These are phyloP conservation scores for Candida tammaniensis DNA, from an alignment of 805 yeast genomes.

Conservation along the genomic window DNA sequence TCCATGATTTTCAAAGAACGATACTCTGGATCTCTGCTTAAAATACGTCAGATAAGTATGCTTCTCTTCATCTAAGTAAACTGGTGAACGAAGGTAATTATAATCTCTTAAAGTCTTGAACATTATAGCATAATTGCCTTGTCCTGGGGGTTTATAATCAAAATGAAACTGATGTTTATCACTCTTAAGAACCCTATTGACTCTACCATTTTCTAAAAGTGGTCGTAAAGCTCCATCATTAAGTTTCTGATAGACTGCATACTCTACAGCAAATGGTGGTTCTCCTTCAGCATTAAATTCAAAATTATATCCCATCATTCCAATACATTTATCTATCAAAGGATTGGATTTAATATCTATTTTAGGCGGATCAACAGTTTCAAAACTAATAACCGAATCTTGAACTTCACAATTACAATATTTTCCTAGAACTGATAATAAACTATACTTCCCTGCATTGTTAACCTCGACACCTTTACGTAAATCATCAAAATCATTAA, in stretches of 20 bases:
- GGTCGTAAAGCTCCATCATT: slow-evolving; percentile 31
- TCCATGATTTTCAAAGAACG: slow-evolving; percentile 21
- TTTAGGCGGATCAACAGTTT: slow-evolving; percentile 38
- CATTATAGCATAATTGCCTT: slow-evolving; percentile 77
- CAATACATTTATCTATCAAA: slow-evolving; percentile 84
- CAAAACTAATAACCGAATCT: slow-evolving; percentile 41
- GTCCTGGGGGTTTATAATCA: slow-evolving; percentile 71
- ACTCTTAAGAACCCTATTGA: slow-evolving; percentile 28
- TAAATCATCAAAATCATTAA: slow-evolving; percentile 24
- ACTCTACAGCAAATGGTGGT: slow-evolving; percentile 74
- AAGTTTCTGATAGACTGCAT: slow-evolving; percentile 50
- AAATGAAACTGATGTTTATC: slow-evolving; percentile 29
- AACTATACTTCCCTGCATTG: slow-evolving; percentile 64
- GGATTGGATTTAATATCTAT: slow-evolving; percentile 50
- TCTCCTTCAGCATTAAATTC: slow-evolving; percentile 73
- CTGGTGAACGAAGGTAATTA: slow-evolving; percentile 50
- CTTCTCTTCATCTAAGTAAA: slow-evolving; percentile 28
- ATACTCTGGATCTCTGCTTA: slow-evolving; percentile 59
- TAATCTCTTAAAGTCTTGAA: slow-evolving; percentile 62
- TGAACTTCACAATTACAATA: slow-evolving; percentile 67
- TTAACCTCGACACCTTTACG: slow-evolving; percentile 34
- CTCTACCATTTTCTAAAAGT: slow-evolving; percentile 27
- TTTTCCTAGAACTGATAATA: slow-evolving; percentile 53
- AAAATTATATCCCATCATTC: slow-evolving; percentile 76
- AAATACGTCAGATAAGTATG: slow-evolving; percentile 66